Base-by-base conservation (phyloP, 768 basidiomycete species). In the Suillus paluster region DNA sequence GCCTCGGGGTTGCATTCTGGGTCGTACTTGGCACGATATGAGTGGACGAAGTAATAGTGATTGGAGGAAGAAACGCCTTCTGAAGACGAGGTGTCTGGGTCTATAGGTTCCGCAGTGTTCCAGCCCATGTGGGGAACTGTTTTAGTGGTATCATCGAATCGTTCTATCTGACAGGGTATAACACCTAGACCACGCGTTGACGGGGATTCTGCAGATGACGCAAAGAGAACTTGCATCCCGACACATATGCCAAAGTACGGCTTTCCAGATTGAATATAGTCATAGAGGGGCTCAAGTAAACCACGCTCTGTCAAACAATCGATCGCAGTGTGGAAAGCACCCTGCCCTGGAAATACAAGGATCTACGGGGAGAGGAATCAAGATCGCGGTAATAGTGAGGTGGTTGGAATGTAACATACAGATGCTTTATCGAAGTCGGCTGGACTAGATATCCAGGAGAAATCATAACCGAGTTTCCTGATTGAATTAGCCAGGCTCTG, bases 231-330 rank as follows among this genome's bases (percentile, higher is more conserved):
- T 77, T 99, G 97, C 89, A 99, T 90, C 69, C 97, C 97, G 71
- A 99, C 93, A 79, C 97, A 99, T 80, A 99, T 99, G 42, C 94
- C 94, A 77, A 97, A 94, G 78, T 97, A 99, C 2, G 97, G 97
- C 68, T 83, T 86, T 27, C 97, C 97, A 12, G 93, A 93, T 17
- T 78, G 76, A 68, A 99, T 88, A 75, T 98, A 99, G 56, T 83
- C 77, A 64, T 83, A 84, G 60, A 99, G 82, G 27, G 94, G 95
- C 65, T 91, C 85, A 39, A 91, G 82, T 62, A 96, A 84, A 23
- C 91, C 93, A 63, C 87, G 87, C 19, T 82, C 74, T 17, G 79
- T 76, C 56, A 99, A 86, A 60, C 91, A 88, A 54, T 84, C 81
- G 67, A 97, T 89, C 12, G 97, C 97, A 21, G 90, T 88, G 55